Percentiles rank a stretch among this genome's conserved stretches.
phyloP scores from a whole-genome alignment of 164 flowering plant genomes.

The Berberis vulgaris region DNA sequence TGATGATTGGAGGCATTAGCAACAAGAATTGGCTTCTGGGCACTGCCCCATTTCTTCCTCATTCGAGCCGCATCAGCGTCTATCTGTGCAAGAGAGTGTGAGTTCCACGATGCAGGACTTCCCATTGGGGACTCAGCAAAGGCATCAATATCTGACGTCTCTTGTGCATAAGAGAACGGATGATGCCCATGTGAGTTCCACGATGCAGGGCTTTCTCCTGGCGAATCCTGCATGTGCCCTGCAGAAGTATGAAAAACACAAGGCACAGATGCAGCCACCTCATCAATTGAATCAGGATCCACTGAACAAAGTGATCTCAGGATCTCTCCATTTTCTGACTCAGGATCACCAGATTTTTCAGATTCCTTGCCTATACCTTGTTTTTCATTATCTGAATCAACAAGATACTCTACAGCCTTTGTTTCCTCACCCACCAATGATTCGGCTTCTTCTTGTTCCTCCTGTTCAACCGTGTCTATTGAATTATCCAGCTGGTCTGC shows the following conservation, averaged over 20 bases:
- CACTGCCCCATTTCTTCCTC: slow-evolving; percentile 98
- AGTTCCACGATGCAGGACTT: slow-evolving; percentile 92
- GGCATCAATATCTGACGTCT: slow-evolving; percentile 83
- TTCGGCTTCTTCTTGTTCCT: slow-evolving; percentile 45
- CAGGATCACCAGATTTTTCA: slow-evolving; percentile 46
- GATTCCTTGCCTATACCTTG: slow-evolving; percentile 44
- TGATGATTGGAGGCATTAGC: slow-evolving; percentile 49
- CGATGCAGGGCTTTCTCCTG: slow-evolving; percentile 77
- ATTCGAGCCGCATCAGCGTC: slow-evolving; percentile 86
- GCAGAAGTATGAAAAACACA: slow-evolving; percentile 26
- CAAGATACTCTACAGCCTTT: slow-evolving; percentile 12
- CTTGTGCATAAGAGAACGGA: slow-evolving; percentile 63
- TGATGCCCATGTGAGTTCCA: slow-evolving; percentile 69
- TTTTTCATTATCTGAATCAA: slow-evolving; percentile 38
- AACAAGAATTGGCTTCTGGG: slow-evolving; percentile 65
- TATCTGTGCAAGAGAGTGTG: slow-evolving; percentile 50
- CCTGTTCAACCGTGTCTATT: slow-evolving; percentile 28
- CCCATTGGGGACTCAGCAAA: slow-evolving; percentile 84
- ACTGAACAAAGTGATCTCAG: slow-evolving; percentile 45
- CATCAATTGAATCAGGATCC: slow-evolving; percentile 42
- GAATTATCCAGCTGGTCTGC: slow-evolving; percentile 41
- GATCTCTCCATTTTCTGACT: slow-evolving; percentile 50
- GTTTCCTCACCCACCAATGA: slow-evolving; percentile 19
- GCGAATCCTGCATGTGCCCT: slow-evolving; percentile 65
- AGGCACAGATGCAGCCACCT: slow-evolving; percentile 41